These are phyloP conservation scores for Ceratocystis eucalypticola DNA, from an alignment of 2,329 filamentous ascomycete genomes.

Conservation along the genomic window DNA sequence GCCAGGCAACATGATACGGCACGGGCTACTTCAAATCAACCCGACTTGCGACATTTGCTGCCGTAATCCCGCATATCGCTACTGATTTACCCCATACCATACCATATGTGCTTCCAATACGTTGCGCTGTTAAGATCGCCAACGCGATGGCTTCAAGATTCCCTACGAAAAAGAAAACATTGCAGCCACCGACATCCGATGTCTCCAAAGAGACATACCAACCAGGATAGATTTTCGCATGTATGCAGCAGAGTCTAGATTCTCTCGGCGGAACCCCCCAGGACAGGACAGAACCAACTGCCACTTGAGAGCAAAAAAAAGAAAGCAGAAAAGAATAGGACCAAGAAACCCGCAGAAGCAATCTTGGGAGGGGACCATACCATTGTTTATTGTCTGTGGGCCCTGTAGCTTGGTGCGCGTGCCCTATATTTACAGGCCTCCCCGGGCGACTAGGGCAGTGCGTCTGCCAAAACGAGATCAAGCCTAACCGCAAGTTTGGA, in stretches of 20 bases:
- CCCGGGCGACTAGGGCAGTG: neutral
- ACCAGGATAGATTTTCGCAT: too few species aligned
- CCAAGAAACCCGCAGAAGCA: neutral
- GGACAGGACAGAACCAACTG: too few species aligned
- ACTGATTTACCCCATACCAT: neutral
- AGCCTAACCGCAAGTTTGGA: neutral
- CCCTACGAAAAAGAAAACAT: neutral
- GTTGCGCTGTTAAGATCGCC: neutral
- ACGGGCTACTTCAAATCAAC: neutral
- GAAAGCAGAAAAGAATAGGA: too few species aligned
- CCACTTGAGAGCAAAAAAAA: neutral
- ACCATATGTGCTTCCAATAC: neutral
- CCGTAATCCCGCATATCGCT: neutral
- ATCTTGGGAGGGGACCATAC: neutral
- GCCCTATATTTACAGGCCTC: neutral
- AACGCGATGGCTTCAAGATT: too few species aligned
- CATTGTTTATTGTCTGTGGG: neutral
- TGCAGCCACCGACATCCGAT: neutral
- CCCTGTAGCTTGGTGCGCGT: neutral
- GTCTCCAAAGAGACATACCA: neutral
- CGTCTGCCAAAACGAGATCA: neutral
- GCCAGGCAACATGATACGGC: neutral
- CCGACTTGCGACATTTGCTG: neutral
- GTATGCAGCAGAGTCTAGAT: too few species aligned
- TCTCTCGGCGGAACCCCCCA: too few species aligned